Evolutionary conservation across 257 asterid genomes (phyloP), one percentile per base, ranked within the genome.

Genomic region (Salvia splendens): DNA sequence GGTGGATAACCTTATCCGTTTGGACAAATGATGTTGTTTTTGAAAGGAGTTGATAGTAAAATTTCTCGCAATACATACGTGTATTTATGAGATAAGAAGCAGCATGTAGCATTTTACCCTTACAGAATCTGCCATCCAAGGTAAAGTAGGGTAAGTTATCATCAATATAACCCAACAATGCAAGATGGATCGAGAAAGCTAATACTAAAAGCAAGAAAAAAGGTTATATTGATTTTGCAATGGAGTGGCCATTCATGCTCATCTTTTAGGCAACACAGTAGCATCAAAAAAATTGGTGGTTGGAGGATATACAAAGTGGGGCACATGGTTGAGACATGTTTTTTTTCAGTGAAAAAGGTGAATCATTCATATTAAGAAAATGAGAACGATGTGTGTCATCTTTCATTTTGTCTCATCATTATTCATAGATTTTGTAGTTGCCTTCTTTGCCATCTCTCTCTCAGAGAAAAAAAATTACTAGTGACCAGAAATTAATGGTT

Each of bases 321-420:
- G 71, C 75, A 84, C 96, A 86, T 85, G 96, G 86, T 78, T 62
- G 35, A 76, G 86, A 89, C 96, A 86, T 89, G 96, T 86, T 64
- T 75, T 83, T 24, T 24, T 2, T 24, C 30, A 42, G 30, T 62
- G 33, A n/a, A 17, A 53, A 73, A 57, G 41, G 59, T 62, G 32
- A 64, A 73, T 67, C 73, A 77, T 67, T 30, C 30, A 2, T 8
- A n/a, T 12, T 43, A 12, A 28, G 72, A 54, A 65, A 4, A 45
- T 42, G 10, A 33, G 53, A 52, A n/a, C 54, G 38, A 42, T 16
- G 30, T 15, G 36, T 16, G 67, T 58, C 77, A 62, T 72, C 69
- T 30, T 61, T 40, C 8, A 33, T 69, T 35, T 16, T 43, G 17
- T 32, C 49, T 43, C 9, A 14, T 14, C 40, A 63, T 24, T 24